Conservation (phyloP, 257 asterid species). For the Solanum sparsipilum region DNA sequence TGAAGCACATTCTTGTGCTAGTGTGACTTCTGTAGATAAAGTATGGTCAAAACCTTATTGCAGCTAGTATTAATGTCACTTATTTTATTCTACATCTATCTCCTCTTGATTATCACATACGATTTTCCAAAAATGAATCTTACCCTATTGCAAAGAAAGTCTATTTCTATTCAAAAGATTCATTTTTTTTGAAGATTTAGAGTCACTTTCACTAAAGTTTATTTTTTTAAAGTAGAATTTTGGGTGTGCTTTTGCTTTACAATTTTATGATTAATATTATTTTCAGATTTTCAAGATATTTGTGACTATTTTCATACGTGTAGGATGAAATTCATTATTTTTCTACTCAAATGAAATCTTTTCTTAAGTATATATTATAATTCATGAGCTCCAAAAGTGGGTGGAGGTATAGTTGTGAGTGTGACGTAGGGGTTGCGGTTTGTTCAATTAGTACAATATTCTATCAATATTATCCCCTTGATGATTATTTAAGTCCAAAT, state of each 20-base stretch:
- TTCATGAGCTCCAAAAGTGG: neutral
- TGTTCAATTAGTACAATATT: neutral
- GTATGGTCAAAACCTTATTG: neutral
- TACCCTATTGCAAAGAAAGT: neutral
- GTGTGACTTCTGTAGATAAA: neutral
- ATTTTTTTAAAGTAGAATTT: neutral
- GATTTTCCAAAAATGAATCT: neutral
- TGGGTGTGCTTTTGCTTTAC: neutral
- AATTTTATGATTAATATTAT: neutral
- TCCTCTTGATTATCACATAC: neutral
- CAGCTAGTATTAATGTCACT: neutral
- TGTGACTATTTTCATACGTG: neutral
- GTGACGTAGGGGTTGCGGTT: neutral
- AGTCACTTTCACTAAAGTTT: neutral
- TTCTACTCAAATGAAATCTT: neutral
- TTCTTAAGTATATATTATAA: neutral
- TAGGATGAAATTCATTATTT: neutral
- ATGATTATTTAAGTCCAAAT: neutral
- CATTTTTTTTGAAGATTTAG: neutral
- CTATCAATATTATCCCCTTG: neutral
- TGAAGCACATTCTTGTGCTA: neutral
- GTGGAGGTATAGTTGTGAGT: neutral
- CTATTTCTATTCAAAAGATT: neutral
- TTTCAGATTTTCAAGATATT: neutral
- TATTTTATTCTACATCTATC: no score